A percentile compares a stretch with the other conserved stretches of the same genome.
Conservation (phyloP, 2,329 filamentous ascomycete species). For the Orbilia ellipsospora region DNA sequence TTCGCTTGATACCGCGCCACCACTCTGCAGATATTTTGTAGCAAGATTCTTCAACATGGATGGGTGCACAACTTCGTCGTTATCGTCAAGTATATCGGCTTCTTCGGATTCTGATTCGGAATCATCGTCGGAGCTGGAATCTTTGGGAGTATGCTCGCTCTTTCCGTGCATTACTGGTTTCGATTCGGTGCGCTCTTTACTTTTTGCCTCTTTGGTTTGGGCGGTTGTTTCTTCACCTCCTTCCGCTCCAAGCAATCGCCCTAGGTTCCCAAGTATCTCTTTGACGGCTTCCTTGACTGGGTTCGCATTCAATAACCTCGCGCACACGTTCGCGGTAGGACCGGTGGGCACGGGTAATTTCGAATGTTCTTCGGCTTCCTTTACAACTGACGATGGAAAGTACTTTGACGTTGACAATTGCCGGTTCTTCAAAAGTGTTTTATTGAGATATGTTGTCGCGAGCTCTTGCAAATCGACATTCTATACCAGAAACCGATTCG, state of each 20-base stretch:
- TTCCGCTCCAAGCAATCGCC: constrained; percentile 23
- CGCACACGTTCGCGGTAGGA: constrained; percentile 66
- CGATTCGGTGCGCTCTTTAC: not conserved
- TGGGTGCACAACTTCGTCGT: constrained; percentile 38
- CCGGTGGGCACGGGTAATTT: constrained; percentile 40
- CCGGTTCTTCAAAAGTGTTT: constrained; percentile 67
- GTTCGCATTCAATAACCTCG: constrained; percentile 68
- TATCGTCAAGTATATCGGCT: constrained; percentile 18
- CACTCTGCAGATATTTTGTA: constrained; percentile 52
- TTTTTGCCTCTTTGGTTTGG: constrained; percentile 14
- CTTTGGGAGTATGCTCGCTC: not conserved
- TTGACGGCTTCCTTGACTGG: constrained; percentile 67
- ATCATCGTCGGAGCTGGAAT: not conserved
- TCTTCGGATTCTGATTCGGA: constrained; percentile 5
- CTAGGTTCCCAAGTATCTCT: constrained; percentile 59
- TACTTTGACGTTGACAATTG: constrained; percentile 64
- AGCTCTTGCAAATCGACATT: constrained; percentile 65
- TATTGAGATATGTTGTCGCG: constrained; percentile 66
- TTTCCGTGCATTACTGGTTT: constrained; percentile 22
- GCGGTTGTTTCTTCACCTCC: constrained; percentile 26
- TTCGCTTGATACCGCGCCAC: constrained; percentile 37
- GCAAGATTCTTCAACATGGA: constrained; percentile 52
- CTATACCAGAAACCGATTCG: constrained; percentile 56
- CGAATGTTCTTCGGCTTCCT: constrained; percentile 59
- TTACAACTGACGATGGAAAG: constrained; percentile 62